Evolutionary conservation across 371 early-diverging fungal species (phyloP).

Genomic region (Coemansia sp.): DNA sequence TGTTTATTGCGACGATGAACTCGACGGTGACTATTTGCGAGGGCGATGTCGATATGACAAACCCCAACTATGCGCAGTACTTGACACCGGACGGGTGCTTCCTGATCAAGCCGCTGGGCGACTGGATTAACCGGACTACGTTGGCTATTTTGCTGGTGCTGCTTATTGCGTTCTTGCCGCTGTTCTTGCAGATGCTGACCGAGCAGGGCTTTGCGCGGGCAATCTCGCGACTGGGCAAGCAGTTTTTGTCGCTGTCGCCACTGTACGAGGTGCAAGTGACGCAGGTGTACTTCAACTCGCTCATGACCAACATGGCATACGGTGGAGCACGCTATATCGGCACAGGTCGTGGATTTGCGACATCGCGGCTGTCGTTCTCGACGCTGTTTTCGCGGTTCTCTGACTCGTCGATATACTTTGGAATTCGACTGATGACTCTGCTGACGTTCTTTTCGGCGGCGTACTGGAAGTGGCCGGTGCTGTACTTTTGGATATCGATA

Average conservation of each 20-base stretch:
- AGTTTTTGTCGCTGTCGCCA: conserved; percentile 80
- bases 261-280: conserved; percentile 90
- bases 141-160: conserved; percentile 76
- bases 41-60: conserved; percentile 57
- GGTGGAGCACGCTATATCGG: conserved; percentile 88
- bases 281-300: conserved; percentile 82
- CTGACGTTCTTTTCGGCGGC: conserved; percentile 72
- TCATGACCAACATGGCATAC: conserved; percentile 76
- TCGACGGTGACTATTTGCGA: conserved; percentile 57
- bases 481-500: conserved; percentile 86
- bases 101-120: conserved; percentile 69
- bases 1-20: conserved; percentile 74
- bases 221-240: conserved; percentile 72
- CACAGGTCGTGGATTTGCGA: conserved; percentile 91
- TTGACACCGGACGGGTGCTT: conserved; percentile 64
- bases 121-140: conserved; percentile 83
- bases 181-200: conserved; percentile 81
- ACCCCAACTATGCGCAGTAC: conserved; percentile 37
- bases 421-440: conserved; percentile 68
- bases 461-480: conserved; percentile 69
- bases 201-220: conserved; percentile 82
- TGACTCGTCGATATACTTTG: conserved; percentile 75
- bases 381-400: conserved; percentile 77
- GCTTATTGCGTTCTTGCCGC: conserved; percentile 79
- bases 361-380: conserved; percentile 76